Conservation (phyloP, 164 flowering plant species). For the Echeveria elegans region DNA sequence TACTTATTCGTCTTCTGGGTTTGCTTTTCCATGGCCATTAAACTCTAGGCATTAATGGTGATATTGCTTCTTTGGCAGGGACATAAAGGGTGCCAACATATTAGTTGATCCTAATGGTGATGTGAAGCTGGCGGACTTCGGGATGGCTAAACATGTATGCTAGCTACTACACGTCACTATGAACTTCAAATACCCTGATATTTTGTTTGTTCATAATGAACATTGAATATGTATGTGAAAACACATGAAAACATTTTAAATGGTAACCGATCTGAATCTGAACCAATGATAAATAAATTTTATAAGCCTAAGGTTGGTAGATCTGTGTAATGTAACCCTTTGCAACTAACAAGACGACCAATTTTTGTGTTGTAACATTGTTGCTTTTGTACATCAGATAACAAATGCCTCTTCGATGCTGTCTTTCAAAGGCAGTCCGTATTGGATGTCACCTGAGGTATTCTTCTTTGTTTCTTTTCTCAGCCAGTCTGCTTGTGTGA, state of each 20-base stretch:
- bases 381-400: conserved; percentile 35
- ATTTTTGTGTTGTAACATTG: background rate
- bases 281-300: background rate
- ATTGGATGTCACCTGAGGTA: conserved; percentile 99
- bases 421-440: conserved; percentile 94
- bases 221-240: background rate
- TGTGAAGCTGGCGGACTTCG: conserved; percentile 73
- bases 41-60: background rate
- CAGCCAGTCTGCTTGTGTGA: background rate
- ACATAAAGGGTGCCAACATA: conserved; percentile 74
- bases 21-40: background rate
- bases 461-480: conserved; percentile 7
- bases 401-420: conserved; percentile 56
- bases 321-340: background rate
- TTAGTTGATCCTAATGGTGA: conserved; percentile 71
- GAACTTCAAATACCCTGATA: conserved; percentile 2
- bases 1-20: background rate
- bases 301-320: background rate
- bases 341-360: background rate
- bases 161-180: conserved; percentile 6
- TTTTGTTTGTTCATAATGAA: background rate
- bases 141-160: conserved; percentile 81
- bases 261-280: no score
- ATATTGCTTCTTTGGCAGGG: conserved; percentile 33
- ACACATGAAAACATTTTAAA: no score